Percentiles rank a stretch among this genome's conserved stretches.
Conservation (phyloP, 163 green algal genomes). For the Scenedesmus sp. region DNA sequence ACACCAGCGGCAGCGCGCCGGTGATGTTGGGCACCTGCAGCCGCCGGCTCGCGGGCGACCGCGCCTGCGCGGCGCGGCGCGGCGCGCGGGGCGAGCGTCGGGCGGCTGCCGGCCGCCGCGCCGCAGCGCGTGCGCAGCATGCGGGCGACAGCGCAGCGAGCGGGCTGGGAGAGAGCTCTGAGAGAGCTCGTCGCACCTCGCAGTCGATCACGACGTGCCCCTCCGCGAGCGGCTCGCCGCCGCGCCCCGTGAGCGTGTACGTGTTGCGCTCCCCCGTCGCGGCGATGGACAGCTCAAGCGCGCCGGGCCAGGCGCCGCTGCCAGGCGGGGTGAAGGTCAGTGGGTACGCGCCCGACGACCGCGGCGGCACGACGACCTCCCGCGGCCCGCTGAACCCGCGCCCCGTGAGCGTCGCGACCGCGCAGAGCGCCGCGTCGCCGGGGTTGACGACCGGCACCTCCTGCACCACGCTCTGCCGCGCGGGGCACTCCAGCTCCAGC, state of each 20-base stretch:
- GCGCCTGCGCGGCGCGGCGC: background rate
- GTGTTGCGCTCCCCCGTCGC: conserved; percentile 61
- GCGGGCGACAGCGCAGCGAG: too few relatives aligned
- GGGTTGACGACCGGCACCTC: conserved; percentile 81
- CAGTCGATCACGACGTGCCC: conserved; percentile 72
- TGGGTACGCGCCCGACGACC: conserved; percentile 60
- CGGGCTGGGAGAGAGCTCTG: too few relatives aligned
- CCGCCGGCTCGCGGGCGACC: background rate
- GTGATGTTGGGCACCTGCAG: conserved; percentile 74
- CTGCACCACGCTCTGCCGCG: conserved; percentile 55
- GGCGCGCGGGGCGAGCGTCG: too few relatives aligned
- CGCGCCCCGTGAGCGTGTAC: conserved; percentile 61
- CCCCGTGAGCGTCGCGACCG: conserved; percentile 56
- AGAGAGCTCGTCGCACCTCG: too few relatives aligned
- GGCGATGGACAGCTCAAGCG: conserved; percentile 69
- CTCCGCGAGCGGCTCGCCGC: conserved; percentile 72
- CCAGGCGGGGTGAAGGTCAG: conserved; percentile 68
- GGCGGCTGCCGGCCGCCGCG: too few relatives aligned
- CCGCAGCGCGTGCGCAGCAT: too few relatives aligned
- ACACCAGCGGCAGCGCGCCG: conserved; percentile 52
- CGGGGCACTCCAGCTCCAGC: conserved; percentile 65
- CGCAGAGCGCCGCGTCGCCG: conserved; percentile 58
- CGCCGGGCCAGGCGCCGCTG: conserved; percentile 37
- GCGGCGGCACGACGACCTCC: conserved; percentile 63
- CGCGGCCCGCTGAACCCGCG: conserved; percentile 59